Evolutionary conservation across 306 rosid species (phyloP).

Genomic region (Alnus rubra): DNA sequence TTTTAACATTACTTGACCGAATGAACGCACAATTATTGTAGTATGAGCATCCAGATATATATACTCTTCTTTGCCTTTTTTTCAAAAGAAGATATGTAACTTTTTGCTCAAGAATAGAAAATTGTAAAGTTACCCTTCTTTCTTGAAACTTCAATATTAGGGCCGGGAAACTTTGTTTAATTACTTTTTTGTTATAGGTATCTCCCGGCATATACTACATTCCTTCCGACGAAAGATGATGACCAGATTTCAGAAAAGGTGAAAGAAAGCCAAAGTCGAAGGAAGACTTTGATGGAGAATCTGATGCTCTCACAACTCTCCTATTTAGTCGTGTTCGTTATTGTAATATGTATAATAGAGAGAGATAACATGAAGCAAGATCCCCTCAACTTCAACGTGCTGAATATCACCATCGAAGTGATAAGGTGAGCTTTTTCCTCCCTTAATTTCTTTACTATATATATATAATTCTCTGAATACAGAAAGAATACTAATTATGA

Average conservation of each 20-base stretch:
- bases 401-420: conserved; percentile 64
- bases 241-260: conserved; percentile 6
- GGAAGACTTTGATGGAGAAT: conserved; percentile 28
- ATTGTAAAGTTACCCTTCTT: no score
- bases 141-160: neutral
- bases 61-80: no score
- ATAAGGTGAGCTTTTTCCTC: conserved; percentile 31
- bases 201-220: conserved; percentile 60
- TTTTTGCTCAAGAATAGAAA: no score
- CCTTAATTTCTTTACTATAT: neutral
- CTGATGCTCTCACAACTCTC: conserved; percentile 59
- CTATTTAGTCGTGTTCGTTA: conserved; percentile 54
- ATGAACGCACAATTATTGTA: no score
- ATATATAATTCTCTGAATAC: no score
- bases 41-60: no score
- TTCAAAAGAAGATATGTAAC: no score
- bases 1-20: no score
- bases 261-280: neutral
- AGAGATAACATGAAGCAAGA: conserved; percentile 58
- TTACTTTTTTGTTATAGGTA: conserved; percentile 41
- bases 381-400: conserved; percentile 68
- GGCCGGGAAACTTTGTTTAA: neutral
- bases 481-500: no score
- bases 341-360: conserved; percentile 66
- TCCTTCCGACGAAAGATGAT: conserved; percentile 32